Conservation (phyloP, 2,329 filamentous ascomycete species). For the Huntiella bhutanensis region DNA sequence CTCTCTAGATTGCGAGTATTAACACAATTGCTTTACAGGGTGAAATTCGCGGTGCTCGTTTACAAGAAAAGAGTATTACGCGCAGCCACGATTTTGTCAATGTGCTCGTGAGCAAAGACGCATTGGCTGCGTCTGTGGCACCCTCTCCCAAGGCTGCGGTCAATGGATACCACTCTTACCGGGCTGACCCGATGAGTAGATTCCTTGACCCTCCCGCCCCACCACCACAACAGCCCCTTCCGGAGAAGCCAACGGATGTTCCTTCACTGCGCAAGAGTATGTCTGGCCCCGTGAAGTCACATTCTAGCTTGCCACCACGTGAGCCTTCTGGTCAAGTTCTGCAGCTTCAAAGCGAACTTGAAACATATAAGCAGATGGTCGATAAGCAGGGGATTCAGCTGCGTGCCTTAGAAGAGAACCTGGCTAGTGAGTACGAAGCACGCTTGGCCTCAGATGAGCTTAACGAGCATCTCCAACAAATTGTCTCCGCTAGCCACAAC, state of each 20-base stretch:
- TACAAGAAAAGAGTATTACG: slow-evolving; percentile 71
- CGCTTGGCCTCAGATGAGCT: slow-evolving; percentile 71
- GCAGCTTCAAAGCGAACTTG: slow-evolving; percentile 67
- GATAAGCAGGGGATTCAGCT: slow-evolving; percentile 27
- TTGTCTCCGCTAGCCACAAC: slow-evolving; percentile 3
- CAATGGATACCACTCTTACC: slow-evolving; percentile 34
- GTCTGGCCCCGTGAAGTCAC: slow-evolving; percentile 52
- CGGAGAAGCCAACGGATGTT: slow-evolving; percentile 66
- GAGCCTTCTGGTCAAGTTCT: slow-evolving; percentile 52
- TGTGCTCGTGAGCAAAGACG: slow-evolving; percentile 55
- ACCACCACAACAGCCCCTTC: slow-evolving; percentile 78
- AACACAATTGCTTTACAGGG: slow-evolving; percentile 30
- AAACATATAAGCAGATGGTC: slow-evolving; percentile 62
- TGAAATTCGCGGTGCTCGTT: slow-evolving; percentile 76
- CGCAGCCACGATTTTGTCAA: slow-evolving; percentile 69
- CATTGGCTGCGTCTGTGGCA: slow-evolving; percentile 33
- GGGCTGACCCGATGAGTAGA: slow-evolving; percentile 58
- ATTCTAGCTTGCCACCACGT: slow-evolving; percentile 37
- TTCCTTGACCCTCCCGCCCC: slow-evolving; percentile 90
- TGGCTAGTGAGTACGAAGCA: slow-evolving; percentile 63
- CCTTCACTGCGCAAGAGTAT: slow-evolving; percentile 55
- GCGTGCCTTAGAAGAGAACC: slow-evolving; percentile 47
- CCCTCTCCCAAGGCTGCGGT: slow-evolving; percentile 26
- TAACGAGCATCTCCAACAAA: slow-evolving; percentile 47
- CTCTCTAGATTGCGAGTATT: not conserved